These are phyloP conservation scores for Aleurites moluccanus DNA, from an alignment of 441 rosid genomes.

Conservation along the genomic window DNA sequence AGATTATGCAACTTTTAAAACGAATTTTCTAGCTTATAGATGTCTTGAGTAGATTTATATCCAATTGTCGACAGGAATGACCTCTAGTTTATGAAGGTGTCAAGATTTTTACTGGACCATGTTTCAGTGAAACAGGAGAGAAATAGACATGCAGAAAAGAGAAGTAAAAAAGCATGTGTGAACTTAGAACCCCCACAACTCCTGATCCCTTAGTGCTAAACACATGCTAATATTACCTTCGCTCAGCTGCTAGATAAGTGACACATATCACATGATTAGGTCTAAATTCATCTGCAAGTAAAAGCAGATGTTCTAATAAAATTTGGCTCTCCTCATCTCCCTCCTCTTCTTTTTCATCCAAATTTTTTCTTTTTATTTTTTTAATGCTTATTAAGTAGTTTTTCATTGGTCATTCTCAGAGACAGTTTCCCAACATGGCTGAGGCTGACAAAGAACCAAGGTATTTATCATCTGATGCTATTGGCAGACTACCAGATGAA, in stretches of 20 bases:
- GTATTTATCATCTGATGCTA: not conserved
- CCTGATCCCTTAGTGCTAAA: not conserved
- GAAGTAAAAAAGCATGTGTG: not conserved
- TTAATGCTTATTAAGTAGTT: not conserved
- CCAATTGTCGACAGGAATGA: not conserved
- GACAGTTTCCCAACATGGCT: not conserved
- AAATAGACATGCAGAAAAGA: not conserved
- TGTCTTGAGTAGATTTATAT: not conserved
- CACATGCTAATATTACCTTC: not conserved
- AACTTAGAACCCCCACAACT: not conserved
- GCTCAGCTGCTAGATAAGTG: not conserved
- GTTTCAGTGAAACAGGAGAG: not conserved
- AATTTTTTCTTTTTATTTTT: not conserved
- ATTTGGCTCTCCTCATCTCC: not conserved
- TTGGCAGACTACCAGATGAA: constrained; percentile 13
- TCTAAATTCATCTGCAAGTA: not conserved
- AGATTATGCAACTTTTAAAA: not conserved
- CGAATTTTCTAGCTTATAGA: not conserved
- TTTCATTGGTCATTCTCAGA: not conserved
- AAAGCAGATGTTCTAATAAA: not conserved
- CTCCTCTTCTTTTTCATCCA: not conserved
- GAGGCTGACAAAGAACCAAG: not conserved
- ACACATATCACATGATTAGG: not conserved
- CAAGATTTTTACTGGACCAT: not conserved
- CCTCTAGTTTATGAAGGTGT: not conserved